Evolutionary conservation across 2,329 filamentous ascomycete genomes (phyloP).

Genomic region (Blumeriella jaapii): DNA sequence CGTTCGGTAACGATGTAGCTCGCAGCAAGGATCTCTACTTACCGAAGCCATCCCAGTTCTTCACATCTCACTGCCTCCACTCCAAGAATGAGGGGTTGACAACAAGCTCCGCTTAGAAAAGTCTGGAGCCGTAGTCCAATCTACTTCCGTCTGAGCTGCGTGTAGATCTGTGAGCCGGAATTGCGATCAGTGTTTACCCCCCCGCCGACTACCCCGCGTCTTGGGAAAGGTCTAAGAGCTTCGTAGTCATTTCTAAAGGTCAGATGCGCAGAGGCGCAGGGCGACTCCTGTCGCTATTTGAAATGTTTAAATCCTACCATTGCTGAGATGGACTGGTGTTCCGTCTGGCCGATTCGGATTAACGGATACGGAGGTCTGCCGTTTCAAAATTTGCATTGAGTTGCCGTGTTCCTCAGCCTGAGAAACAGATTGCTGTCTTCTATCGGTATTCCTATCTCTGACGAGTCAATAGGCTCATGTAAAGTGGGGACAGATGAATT

Average conservation of each 20-base stretch:
- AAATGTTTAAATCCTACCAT: neutral
- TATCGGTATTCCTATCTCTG: too few species aligned
- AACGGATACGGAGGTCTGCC: neutral
- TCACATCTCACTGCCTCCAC: neutral
- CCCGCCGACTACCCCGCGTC: slow-evolving; percentile 4
- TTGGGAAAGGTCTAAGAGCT: slow-evolving; percentile 1
- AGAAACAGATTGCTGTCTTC: too few species aligned
- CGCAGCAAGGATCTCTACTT: too few species aligned
- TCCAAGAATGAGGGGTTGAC: neutral
- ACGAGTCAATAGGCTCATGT: too few species aligned
- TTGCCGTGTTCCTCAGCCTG: too few species aligned
- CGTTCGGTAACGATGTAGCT: too few species aligned
- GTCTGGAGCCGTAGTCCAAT: neutral
- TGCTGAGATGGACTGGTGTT: neutral
- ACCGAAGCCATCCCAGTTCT: neutral
- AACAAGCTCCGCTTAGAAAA: neutral
- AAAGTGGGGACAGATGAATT: too few species aligned
- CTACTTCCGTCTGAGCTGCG: neutral
- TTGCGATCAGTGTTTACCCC: neutral
- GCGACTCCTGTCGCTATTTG: neutral
- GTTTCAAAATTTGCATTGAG: neutral
- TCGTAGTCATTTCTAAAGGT: neutral
- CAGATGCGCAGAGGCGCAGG: neutral
- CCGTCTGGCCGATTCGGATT: slow-evolving; percentile 5
- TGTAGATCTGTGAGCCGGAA: neutral